phyloP scores from a whole-genome alignment of 75 land plant genomes.

The Sequoia sempervirens region DNA sequence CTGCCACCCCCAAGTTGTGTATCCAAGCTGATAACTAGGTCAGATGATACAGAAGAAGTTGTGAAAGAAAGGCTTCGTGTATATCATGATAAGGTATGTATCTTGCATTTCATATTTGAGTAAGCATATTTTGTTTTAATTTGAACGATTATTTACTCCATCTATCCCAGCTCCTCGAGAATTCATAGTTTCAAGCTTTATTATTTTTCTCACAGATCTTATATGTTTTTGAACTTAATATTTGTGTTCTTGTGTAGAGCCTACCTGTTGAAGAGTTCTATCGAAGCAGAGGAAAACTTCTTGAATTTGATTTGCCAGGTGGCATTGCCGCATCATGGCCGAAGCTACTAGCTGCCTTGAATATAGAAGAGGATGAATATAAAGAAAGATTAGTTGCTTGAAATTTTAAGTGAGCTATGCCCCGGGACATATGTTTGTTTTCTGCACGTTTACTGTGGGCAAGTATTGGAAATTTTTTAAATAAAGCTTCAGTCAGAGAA shows the following conservation, averaged over 20 bases:
- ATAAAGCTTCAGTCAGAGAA: background rate
- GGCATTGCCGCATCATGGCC: constrained; percentile 96
- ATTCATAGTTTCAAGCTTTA: background rate
- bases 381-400: constrained; percentile 49
- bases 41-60: constrained; percentile 91
- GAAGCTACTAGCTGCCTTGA: constrained; percentile 55
- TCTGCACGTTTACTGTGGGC: background rate
- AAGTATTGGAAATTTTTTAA: background rate
- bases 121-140: background rate
- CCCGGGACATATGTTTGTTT: background rate
- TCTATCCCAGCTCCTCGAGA: background rate
- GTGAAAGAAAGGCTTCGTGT: constrained; percentile 75
- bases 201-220: background rate
- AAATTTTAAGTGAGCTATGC: background rate
- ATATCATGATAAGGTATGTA: constrained; percentile 70
- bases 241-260: constrained; percentile 44
- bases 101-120: background rate
- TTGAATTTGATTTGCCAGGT: constrained; percentile 86
- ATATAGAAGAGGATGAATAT: constrained; percentile 38
- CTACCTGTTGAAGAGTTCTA: constrained; percentile 87
- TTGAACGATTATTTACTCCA: background rate
- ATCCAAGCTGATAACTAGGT: constrained; percentile 65
- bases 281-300: constrained; percentile 55
- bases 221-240: background rate
- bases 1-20: constrained; percentile 80